Conservation (phyloP, 2,329 filamentous ascomycete genomes). For the Sporothrix inflata region DNA sequence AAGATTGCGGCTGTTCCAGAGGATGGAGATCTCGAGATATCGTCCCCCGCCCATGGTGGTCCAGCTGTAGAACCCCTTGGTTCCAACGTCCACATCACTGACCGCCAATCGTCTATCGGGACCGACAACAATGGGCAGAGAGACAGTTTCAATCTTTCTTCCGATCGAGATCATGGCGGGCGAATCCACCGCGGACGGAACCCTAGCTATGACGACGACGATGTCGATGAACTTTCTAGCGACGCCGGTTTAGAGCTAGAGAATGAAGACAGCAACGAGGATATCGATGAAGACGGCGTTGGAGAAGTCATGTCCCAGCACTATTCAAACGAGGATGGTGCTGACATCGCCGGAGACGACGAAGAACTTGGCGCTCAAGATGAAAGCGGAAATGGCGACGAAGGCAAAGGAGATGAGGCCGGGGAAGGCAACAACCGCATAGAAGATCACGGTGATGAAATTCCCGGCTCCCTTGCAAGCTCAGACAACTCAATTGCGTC, state of each 20-base stretch:
- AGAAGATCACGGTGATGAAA: constrained; percentile 60
- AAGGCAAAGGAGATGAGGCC: constrained; percentile 47
- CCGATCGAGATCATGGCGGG: constrained; percentile 36
- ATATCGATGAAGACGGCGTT: constrained; percentile 33
- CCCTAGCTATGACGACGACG: neutral
- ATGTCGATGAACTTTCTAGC: neutral
- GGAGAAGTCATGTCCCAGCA: constrained; percentile 31
- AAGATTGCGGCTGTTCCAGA: constrained; percentile 65
- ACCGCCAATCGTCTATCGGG: neutral
- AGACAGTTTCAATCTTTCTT: neutral
- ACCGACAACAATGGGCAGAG: neutral
- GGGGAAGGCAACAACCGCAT: constrained; percentile 55
- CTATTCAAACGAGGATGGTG: constrained; percentile 35
- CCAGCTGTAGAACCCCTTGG: neutral
- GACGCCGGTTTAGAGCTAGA: neutral
- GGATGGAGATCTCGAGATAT: neutral
- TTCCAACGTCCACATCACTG: neutral
- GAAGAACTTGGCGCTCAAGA: constrained; percentile 45
- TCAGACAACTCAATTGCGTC: constrained; percentile 70
- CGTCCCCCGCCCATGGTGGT: neutral
- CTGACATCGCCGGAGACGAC: constrained; percentile 39
- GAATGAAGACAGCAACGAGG: neutral
- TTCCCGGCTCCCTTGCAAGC: constrained; percentile 68
- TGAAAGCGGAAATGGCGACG: constrained; percentile 45
- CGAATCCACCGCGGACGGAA: neutral